phyloP scores from a whole-genome alignment of 805 yeast species.

The Candida ficus region DNA sequence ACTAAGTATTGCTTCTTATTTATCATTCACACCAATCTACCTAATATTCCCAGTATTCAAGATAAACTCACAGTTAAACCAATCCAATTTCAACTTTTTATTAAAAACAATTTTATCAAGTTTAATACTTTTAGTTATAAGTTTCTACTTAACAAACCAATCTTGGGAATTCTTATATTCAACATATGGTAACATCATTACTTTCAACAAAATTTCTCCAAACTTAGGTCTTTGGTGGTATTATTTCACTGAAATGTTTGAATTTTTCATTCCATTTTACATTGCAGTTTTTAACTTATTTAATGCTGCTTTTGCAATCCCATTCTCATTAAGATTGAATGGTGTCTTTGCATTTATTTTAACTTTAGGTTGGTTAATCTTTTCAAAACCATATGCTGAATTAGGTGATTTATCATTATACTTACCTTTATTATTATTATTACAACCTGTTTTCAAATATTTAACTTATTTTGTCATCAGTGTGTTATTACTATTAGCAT shows the following conservation, averaged over 20 bases:
- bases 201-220: conserved; percentile 71
- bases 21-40: conserved; percentile 58
- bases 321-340: conserved; percentile 70
- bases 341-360: conserved; percentile 53
- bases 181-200: conserved; percentile 53
- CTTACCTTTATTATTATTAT: conserved; percentile 41
- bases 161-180: conserved; percentile 42
- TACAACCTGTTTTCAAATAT: conserved; percentile 40
- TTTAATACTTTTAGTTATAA: conserved; percentile 28
- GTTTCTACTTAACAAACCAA: conserved; percentile 35
- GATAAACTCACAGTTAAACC: conserved; percentile 12
- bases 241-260: conserved; percentile 92
- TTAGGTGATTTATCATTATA: conserved; percentile 68
- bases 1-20: conserved; percentile 58
- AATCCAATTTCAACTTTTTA: conserved; percentile 23
- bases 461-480: conserved; percentile 44
- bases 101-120: conserved; percentile 25
- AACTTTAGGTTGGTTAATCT: conserved; percentile 46
- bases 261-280: conserved; percentile 79
- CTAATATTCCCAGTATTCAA: conserved; percentile 54
- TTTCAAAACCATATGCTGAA: conserved; percentile 83
- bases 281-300: conserved; percentile 78
- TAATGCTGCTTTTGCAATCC: conserved; percentile 59
- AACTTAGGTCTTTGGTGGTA: conserved; percentile 99
- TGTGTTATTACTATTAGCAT: conserved; percentile 47